Evolutionary conservation across 2,329 filamentous ascomycete species (phyloP), one percentile per base, ranked within the genome.

Genomic region (Ustulina deusta): DNA sequence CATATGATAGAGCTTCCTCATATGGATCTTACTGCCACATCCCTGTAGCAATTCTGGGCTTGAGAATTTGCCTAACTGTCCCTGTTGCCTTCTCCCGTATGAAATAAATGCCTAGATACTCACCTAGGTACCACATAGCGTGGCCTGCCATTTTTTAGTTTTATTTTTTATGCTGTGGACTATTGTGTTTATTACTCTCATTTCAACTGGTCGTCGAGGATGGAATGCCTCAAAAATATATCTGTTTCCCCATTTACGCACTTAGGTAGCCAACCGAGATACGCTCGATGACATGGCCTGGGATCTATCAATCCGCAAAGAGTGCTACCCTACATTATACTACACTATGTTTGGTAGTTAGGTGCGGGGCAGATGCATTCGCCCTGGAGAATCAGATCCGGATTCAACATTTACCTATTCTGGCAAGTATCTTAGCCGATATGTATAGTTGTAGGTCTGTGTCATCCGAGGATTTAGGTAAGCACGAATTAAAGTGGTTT

Each of bases 361-460:
- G 42, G 17, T 46, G 56, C 40, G 40, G 42, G 25, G 27, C 42
- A 59, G 44, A 51, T 40, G 22, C 22, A 51, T 40, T 22, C 13
- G 38, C 27, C 34, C 32, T 27, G 15, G 7, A 61, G 13, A 40
- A 42, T 46, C 46, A 36, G 55, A 46, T 59, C 20, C 2, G 25
- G 29, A 59, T 58, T 29, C 46, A 36, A 59, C 61, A 52, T 64
- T 64, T 64, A 27, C 61, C 55, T 64, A 59, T 44, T 64, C 36
- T 15, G 38, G 61, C 34, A 64, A 64, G 20, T 63, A 15, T 52
- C 36, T 22, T 64, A 58, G 48, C 38, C 55, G 44, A 59, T 56
- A 56, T 56, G 40, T 29, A 20, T 22, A 36, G 7, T 3, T 48
- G 40, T 22, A 46, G 29, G 38, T 27, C 59, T 55, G 29, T 51